A percentile compares a stretch with the other conserved stretches of the same genome.
phyloP scores from a whole-genome alignment of 1,284 basidiomycete species.

The Xerocomus nothofagi region DNA sequence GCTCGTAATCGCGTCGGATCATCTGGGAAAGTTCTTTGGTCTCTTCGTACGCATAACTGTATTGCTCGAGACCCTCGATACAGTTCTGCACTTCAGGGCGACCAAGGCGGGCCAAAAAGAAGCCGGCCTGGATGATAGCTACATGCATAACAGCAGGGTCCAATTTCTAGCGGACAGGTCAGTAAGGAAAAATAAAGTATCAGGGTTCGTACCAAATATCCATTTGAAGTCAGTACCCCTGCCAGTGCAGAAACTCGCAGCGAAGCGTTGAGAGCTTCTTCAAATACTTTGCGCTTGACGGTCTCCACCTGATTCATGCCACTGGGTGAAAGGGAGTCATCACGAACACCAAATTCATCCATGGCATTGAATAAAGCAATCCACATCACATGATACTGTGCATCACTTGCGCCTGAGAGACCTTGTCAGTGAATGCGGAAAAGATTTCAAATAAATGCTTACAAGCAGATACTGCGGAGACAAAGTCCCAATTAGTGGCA shows the following conservation, averaged over 20 bases:
- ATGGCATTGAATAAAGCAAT: conserved; percentile 75
- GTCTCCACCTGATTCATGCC: conserved; percentile 55
- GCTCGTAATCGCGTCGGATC: conserved; percentile 56
- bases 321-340: conserved; percentile 43
- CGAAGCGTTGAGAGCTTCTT: conserved; percentile 83
- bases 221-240: conserved; percentile 78
- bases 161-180: conserved; percentile 49
- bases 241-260: conserved; percentile 83
- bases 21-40: conserved; percentile 76
- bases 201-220: conserved; percentile 63
- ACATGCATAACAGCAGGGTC: conserved; percentile 86
- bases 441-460: conserved; percentile 32
- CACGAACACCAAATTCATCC: conserved; percentile 81
- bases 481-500: conserved; percentile 86
- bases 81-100: conserved; percentile 81
- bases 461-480: conserved; percentile 76
- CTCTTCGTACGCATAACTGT: conserved; percentile 83
- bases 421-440: conserved; percentile 27
- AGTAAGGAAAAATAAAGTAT: conserved; percentile 9
- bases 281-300: conserved; percentile 65
- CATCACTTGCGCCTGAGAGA: conserved; percentile 76
- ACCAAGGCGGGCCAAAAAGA: conserved; percentile 77
- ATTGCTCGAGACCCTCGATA: conserved; percentile 83
- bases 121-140: conserved; percentile 79
- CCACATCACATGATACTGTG: conserved; percentile 91